Conservation (phyloP, 805 yeast genomes). For the Starmerella stellata region DNA sequence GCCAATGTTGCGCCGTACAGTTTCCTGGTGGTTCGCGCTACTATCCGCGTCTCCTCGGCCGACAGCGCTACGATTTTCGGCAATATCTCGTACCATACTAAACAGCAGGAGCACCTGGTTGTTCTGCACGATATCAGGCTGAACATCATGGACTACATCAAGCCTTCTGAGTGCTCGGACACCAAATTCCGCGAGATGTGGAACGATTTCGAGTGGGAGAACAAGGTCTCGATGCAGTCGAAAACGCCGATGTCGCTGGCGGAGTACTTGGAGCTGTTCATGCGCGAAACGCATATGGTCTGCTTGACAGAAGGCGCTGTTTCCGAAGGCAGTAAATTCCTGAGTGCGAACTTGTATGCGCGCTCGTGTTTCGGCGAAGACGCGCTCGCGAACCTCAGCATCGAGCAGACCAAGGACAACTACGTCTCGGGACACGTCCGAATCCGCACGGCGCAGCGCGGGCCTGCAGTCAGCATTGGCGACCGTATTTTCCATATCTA, state of each 20-base stretch:
- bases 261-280: slow-evolving; percentile 57
- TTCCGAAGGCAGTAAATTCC: slow-evolving; percentile 35
- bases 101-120: slow-evolving; percentile 80
- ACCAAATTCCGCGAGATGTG: slow-evolving; percentile 89
- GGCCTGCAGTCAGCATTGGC: slow-evolving; percentile 84
- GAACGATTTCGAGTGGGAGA: slow-evolving; percentile 99
- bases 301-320: slow-evolving; percentile 86
- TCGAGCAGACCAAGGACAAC: slow-evolving; percentile 54
- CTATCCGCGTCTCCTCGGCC: slow-evolving; percentile 87
- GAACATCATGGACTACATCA: slow-evolving; percentile 92
- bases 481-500: slow-evolving; percentile 28
- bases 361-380: slow-evolving; percentile 92
- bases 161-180: slow-evolving; percentile 83
- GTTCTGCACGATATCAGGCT: slow-evolving; percentile 88
- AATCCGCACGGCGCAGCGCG: slow-evolving; percentile 94
- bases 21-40: slow-evolving; percentile 72
- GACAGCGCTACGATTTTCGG: slow-evolving; percentile 98
- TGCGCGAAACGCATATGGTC: slow-evolving; percentile 80
- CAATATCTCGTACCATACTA: slow-evolving; percentile 90
- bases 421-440: slow-evolving; percentile 76
- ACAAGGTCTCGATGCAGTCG: slow-evolving; percentile 60
- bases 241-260: slow-evolving; percentile 40
- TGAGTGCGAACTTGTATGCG: slow-evolving; percentile 87
- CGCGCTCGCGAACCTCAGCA: slow-evolving; percentile 86
- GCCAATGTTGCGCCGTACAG: slow-evolving; percentile 95